These are phyloP conservation scores for Ophiostoma fasciatum DNA, from an alignment of 2,329 filamentous ascomycete species.

Conservation along the genomic window DNA sequence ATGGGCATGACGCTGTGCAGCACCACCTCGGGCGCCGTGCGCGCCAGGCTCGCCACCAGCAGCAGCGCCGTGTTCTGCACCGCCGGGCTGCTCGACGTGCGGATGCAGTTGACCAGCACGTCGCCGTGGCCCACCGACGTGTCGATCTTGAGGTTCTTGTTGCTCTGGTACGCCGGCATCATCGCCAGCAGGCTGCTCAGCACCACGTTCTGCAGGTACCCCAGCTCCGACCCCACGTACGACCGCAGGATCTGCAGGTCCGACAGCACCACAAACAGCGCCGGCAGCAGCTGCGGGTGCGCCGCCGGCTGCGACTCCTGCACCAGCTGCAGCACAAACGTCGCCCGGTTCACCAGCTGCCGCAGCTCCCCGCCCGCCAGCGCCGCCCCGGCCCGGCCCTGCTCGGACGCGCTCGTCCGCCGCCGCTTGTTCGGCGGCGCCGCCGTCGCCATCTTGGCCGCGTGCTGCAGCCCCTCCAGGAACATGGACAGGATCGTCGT, in stretches of 20 bases:
- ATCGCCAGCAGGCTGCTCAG: constrained; percentile 72
- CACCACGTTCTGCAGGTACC: constrained; percentile 77
- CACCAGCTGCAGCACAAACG: constrained; percentile 76
- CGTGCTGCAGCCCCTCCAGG: constrained; percentile 57
- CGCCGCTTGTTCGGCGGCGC: constrained; percentile 65
- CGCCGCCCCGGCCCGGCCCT: constrained; percentile 41
- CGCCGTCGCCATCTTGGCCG: constrained; percentile 56
- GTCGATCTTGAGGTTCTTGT: constrained; percentile 52
- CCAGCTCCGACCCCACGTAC: constrained; percentile 70
- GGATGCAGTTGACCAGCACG: constrained; percentile 83
- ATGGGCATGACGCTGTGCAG: constrained; percentile 98
- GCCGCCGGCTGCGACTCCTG: constrained; percentile 63
- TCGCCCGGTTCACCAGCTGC: constrained; percentile 58
- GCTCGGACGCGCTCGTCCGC: constrained; percentile 59
- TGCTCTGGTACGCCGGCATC: constrained; percentile 57
- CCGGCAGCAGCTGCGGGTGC: constrained; percentile 62
- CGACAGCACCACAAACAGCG: constrained; percentile 70
- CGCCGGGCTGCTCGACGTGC: constrained; percentile 79
- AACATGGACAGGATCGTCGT: constrained; percentile 59
- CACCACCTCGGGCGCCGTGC: constrained; percentile 77
- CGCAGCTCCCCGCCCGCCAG: constrained; percentile 52
- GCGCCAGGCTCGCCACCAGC: constrained; percentile 73
- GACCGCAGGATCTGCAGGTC: constrained; percentile 75
- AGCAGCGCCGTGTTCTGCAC: constrained; percentile 87
- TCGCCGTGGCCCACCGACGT: constrained; percentile 72